Percentiles rank a stretch among this genome's conserved stretches.
Evolutionary conservation across 345 rosid species (phyloP).

Genomic region (Rhizophora apiculata): DNA sequence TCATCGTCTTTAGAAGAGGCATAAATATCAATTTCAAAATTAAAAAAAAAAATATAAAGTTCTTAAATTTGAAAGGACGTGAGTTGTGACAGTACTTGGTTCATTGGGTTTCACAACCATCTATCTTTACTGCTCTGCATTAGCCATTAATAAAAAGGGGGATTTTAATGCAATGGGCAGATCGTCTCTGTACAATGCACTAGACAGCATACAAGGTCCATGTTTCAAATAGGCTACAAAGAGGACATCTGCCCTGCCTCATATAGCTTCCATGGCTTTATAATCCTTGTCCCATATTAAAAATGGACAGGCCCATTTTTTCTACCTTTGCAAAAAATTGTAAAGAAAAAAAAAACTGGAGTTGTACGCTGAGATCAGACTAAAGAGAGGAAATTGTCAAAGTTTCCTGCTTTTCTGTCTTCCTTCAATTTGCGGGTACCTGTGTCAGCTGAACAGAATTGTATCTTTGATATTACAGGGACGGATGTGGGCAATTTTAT

Average conservation of each 20-base stretch:
- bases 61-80: constrained; percentile 56
- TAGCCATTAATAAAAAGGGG: constrained; percentile 34
- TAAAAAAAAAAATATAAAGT: not conserved
- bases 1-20: constrained; percentile 26
- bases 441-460: constrained; percentile 16
- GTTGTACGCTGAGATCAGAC: constrained; percentile 21
- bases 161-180: constrained; percentile 38
- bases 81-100: constrained; percentile 33
- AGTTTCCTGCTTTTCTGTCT: constrained; percentile 26
- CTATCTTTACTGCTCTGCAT: constrained; percentile 34
- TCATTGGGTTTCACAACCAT: constrained; percentile 29
- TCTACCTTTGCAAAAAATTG: not conserved
- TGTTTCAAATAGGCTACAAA: constrained; percentile 22
- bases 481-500: not conserved
- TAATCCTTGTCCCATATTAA: constrained; percentile 10
- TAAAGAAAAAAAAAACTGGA: constrained; percentile 19
- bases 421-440: constrained; percentile 26
- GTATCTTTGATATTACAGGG: constrained; percentile 7
- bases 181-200: constrained; percentile 31
- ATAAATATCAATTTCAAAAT: constrained; percentile 9
- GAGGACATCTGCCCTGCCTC: constrained; percentile 25
- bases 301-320: constrained; percentile 9
- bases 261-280: constrained; percentile 14
- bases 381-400: constrained; percentile 17
- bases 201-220: constrained; percentile 35